phyloP scores from a whole-genome alignment of 2,329 filamentous ascomycete species.

The Sporothrix pseudoabietina region DNA sequence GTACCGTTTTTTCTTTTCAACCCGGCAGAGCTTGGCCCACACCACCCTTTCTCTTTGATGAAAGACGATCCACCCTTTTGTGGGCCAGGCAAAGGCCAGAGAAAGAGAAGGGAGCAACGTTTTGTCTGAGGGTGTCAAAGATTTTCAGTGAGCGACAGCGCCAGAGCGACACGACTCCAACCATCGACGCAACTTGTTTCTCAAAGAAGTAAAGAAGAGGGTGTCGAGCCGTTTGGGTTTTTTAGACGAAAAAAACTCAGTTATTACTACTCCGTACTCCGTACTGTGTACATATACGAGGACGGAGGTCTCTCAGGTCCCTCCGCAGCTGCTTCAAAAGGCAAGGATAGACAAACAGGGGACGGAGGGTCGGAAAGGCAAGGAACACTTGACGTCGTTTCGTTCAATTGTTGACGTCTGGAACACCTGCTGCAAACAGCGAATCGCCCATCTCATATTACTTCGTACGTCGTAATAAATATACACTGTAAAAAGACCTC shows the following conservation, averaged over 20 bases:
- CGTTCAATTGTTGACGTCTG: background rate
- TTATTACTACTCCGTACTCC: too few relatives aligned
- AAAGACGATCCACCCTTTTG: background rate
- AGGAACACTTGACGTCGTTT: background rate
- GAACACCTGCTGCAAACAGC: background rate
- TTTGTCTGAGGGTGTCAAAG: background rate
- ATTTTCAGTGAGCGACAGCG: background rate
- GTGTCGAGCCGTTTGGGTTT: background rate
- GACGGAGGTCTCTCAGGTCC: background rate
- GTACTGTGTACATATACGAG: background rate
- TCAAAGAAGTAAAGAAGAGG: background rate
- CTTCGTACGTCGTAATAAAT: background rate
- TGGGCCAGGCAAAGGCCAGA: background rate
- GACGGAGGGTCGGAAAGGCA: background rate
- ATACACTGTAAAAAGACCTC: background rate
- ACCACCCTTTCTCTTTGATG: background rate
- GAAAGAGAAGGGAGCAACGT: background rate
- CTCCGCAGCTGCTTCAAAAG: background rate
- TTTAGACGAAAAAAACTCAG: background rate
- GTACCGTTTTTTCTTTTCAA: slow-evolving; percentile 19
- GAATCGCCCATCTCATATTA: background rate
- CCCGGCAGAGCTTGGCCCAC: slow-evolving; percentile 22
- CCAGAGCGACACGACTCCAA: background rate
- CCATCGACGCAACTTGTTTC: background rate
- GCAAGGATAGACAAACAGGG: background rate